Evolutionary conservation across 192 early-diverging fungal species (phyloP).

Genomic region (Mycoemilia scoparia): DNA sequence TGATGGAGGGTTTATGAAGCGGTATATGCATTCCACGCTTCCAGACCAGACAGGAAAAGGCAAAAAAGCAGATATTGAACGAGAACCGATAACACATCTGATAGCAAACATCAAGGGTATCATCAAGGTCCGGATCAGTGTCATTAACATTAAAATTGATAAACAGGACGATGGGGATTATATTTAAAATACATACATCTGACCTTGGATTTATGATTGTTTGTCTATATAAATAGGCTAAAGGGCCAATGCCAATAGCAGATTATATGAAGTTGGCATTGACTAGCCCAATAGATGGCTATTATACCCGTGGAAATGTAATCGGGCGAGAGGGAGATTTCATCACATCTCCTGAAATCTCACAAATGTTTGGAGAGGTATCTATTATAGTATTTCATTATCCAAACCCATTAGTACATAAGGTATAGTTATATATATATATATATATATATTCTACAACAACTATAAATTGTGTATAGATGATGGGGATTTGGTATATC

Average conservation of each 20-base stretch:
- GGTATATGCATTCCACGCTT: too few species aligned
- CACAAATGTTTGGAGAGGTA: constrained; percentile 98
- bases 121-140: neutral
- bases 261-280: constrained; percentile 81
- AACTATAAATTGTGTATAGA: constrained; percentile 5
- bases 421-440: too few species aligned
- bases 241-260: constrained; percentile 56
- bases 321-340: constrained; percentile 88
- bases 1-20: too few species aligned
- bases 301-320: constrained; percentile 83
- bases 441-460: constrained; percentile 1
- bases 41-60: too few species aligned
- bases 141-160: neutral
- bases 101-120: neutral
- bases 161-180: neutral
- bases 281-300: constrained; percentile 75
- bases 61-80: too few species aligned
- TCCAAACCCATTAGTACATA: neutral
- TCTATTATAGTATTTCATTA: constrained; percentile 2
- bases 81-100: neutral
- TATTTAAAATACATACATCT: neutral
- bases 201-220: neutral
- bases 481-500: constrained; percentile 79
- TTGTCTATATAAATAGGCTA: constrained; percentile 4
- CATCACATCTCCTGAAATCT: constrained; percentile 91